A percentile compares a stretch with the other conserved stretches of the same genome.
Conservation (phyloP, 139 green algal species). For the Pleodorina starrii region DNA sequence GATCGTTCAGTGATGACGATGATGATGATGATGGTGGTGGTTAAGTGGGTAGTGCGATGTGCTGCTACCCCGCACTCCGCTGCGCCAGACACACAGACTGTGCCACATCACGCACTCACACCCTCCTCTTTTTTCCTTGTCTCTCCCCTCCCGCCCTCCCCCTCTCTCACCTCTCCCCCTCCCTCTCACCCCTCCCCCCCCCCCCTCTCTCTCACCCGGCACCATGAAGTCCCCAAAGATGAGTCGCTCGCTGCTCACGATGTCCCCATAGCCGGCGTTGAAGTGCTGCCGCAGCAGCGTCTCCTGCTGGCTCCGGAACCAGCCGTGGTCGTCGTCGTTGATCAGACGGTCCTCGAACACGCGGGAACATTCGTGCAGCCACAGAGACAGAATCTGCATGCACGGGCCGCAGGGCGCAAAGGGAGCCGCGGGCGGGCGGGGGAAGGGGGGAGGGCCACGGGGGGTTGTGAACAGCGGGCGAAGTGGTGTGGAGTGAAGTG, state of each 20-base stretch:
- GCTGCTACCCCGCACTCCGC: too few species aligned
- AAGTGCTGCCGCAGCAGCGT: slow-evolving; percentile 55
- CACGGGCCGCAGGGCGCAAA: too few species aligned
- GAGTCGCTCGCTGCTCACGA: slow-evolving; percentile 73
- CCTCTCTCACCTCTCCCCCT: background rate
- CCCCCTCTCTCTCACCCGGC: slow-evolving; percentile 53
- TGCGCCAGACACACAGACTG: too few species aligned
- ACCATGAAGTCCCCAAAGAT: slow-evolving; percentile 84
- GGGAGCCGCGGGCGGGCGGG: too few species aligned
- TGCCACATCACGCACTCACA: too few species aligned
- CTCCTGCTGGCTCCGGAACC: slow-evolving; percentile 71
- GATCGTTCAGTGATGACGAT: too few species aligned
- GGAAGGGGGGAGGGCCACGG: too few species aligned
- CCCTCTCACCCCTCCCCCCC: background rate
- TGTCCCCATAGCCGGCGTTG: slow-evolving; percentile 40
- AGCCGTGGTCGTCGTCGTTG: slow-evolving; percentile 80
- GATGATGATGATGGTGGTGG: too few species aligned
- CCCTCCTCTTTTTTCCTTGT: too few species aligned
- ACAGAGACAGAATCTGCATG: slow-evolving; percentile 73
- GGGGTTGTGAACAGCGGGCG: too few species aligned
- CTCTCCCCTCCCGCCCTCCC: background rate
- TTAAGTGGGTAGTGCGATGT: too few species aligned
- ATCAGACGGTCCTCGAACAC: slow-evolving; percentile 87
- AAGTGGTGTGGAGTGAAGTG: too few species aligned
- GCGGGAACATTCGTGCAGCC: slow-evolving; percentile 79